A percentile compares a stretch with the other conserved stretches of the same genome.
These are phyloP conservation scores for Botrytis medusae DNA, from an alignment of 2,329 filamentous ascomycete genomes.

Conservation along the genomic window DNA sequence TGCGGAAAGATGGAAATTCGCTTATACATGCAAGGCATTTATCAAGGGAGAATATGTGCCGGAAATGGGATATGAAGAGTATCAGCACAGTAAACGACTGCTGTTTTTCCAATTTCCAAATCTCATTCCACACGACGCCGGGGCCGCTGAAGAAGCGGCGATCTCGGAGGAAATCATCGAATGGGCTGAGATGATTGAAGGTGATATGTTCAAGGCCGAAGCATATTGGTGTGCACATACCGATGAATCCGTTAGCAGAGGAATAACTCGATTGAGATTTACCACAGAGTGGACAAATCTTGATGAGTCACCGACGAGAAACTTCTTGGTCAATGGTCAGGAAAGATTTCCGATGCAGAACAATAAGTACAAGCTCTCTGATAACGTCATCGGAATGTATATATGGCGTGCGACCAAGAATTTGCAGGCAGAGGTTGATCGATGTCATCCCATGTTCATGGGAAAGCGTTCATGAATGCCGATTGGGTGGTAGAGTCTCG, in stretches of 20 bases:
- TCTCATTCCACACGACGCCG: not conserved
- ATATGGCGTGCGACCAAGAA: not conserved
- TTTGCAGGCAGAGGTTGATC: not conserved
- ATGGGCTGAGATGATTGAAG: not conserved
- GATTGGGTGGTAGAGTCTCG: accelerated
- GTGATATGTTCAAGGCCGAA: not conserved
- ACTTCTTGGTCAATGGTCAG: not conserved
- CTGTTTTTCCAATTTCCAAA: not conserved
- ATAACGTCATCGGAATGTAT: not conserved
- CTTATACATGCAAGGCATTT: not conserved
- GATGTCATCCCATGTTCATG: not conserved
- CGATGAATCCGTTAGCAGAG: not conserved
- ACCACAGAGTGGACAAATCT: not conserved
- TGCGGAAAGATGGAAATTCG: not conserved
- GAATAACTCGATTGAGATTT: not conserved
- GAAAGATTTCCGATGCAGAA: not conserved
- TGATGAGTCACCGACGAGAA: not conserved
- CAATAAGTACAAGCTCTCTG: not conserved
- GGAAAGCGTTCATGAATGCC: not conserved
- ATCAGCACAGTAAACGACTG: not conserved
- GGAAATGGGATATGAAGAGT: not conserved
- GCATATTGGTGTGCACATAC: not conserved
- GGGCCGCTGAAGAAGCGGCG: not conserved
- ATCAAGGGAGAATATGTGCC: not conserved
- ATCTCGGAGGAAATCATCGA: accelerated